These are phyloP conservation scores for Aquilaria sinensis DNA, from an alignment of 345 rosid species.

Conservation along the genomic window DNA sequence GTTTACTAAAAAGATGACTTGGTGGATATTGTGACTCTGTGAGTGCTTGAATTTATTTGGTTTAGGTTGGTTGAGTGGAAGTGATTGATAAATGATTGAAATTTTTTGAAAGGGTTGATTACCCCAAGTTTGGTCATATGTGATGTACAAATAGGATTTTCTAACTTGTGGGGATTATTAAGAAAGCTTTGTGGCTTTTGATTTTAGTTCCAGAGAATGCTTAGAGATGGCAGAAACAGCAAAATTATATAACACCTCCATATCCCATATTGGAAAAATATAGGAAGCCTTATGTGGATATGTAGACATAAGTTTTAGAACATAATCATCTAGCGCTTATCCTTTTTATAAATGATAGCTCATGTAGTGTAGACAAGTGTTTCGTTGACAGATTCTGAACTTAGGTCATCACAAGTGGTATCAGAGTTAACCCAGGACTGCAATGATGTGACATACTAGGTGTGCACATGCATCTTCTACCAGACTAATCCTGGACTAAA, in stretches of 20 bases:
- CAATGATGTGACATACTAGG: no score
- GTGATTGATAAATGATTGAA: neutral
- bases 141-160: slow-evolving; percentile 6
- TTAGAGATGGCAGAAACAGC: slow-evolving; percentile 58
- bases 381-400: no score
- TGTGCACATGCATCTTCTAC: no score
- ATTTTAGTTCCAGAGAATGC: slow-evolving; percentile 19
- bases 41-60: slow-evolving; percentile 29
- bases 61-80: slow-evolving; percentile 4
- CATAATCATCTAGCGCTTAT: no score
- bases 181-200: slow-evolving; percentile 8
- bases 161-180: slow-evolving; percentile 3
- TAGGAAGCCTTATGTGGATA: no score
- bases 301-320: no score
- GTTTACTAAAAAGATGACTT: slow-evolving; percentile 42
- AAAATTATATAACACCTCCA: neutral
- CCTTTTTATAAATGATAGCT: no score
- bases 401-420: no score
- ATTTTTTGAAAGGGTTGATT: neutral
- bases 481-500: no score
- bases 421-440: no score
- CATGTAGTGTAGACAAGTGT: no score
- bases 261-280: no score
- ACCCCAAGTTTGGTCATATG: slow-evolving; percentile 15
- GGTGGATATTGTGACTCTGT: slow-evolving; percentile 20